Percentiles rank a stretch among this genome's conserved stretches.
Conservation (phyloP, 257 asterid species). For the Paulownia fortunei region DNA sequence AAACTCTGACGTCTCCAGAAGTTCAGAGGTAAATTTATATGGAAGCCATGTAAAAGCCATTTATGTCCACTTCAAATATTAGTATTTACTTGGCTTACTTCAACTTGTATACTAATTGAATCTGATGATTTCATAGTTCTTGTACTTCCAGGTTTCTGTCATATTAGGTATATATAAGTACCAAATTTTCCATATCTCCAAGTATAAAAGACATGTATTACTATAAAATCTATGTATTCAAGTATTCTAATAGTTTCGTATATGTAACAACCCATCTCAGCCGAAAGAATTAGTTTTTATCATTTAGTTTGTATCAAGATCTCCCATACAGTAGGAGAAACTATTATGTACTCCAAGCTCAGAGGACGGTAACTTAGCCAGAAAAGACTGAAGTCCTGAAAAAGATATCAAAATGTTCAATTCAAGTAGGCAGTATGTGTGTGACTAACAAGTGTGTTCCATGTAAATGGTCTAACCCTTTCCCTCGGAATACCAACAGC, state of each 20-base stretch:
- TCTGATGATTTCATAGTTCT: neutral
- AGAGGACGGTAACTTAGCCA: constrained; percentile 8
- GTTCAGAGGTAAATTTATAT: neutral
- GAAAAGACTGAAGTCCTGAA: constrained; percentile 20
- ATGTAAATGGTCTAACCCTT: constrained; percentile 59
- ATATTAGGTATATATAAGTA: neutral
- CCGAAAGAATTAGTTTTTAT: constrained; percentile 7
- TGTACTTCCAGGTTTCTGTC: constrained; percentile 19
- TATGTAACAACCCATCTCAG: neutral
- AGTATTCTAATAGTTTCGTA: neutral
- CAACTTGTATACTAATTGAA: neutral
- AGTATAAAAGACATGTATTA: neutral
- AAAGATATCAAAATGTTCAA: neutral
- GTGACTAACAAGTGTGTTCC: neutral
- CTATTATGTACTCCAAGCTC: constrained; percentile 6
- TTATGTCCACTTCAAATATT: neutral
- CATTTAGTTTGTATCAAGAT: constrained; percentile 16
- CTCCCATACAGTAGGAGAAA: constrained; percentile 20
- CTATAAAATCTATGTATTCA: neutral
- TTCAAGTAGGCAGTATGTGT: neutral
- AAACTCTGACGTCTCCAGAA: neutral
- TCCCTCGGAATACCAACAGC: constrained; percentile 93
- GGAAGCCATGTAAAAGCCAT: neutral
- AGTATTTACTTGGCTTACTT: neutral
- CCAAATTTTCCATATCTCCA: neutral